Conservation (phyloP, 2,329 filamentous ascomycete genomes). For the Lachnellula arida region DNA sequence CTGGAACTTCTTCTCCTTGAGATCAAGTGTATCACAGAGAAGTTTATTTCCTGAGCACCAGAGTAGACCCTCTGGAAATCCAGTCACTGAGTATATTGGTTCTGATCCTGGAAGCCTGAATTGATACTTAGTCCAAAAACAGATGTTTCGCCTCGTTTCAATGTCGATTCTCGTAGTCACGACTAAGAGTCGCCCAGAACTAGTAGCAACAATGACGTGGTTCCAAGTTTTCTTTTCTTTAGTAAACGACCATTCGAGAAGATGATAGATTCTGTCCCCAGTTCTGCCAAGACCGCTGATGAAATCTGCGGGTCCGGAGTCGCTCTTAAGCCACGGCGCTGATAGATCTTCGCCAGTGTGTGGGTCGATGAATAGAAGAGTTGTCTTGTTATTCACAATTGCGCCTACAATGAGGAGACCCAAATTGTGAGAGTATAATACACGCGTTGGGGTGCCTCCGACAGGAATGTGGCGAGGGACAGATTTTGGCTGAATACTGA, state of each 20-base stretch:
- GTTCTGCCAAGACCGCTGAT: conserved; percentile 52
- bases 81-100: conserved; percentile 53
- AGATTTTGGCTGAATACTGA: conserved; percentile 42
- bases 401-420: conserved; percentile 51
- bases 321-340: conserved; percentile 33
- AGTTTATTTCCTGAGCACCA: conserved; percentile 50
- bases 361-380: conserved; percentile 52
- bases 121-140: conserved; percentile 51
- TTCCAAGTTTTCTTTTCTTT: conserved; percentile 55
- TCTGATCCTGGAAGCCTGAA: conserved; percentile 39
- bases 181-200: conserved; percentile 50
- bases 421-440: conserved; percentile 52
- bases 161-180: conserved; percentile 43
- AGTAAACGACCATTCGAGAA: conserved; percentile 60
- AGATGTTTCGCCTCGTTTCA: conserved; percentile 34
- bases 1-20: conserved; percentile 46
- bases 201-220: conserved; percentile 58
- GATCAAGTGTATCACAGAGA: conserved; percentile 52
- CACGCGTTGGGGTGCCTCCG: conserved; percentile 33
- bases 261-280: conserved; percentile 54
- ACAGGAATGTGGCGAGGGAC: conserved; percentile 48
- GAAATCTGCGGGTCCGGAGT: conserved; percentile 40
- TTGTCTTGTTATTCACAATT: conserved; percentile 39
- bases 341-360: conserved; percentile 50
- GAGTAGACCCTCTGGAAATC: conserved; percentile 52